Percentiles rank a stretch among this genome's conserved stretches.
phyloP scores from a whole-genome alignment of 306 rosid genomes.

The Biancaea sappan region DNA sequence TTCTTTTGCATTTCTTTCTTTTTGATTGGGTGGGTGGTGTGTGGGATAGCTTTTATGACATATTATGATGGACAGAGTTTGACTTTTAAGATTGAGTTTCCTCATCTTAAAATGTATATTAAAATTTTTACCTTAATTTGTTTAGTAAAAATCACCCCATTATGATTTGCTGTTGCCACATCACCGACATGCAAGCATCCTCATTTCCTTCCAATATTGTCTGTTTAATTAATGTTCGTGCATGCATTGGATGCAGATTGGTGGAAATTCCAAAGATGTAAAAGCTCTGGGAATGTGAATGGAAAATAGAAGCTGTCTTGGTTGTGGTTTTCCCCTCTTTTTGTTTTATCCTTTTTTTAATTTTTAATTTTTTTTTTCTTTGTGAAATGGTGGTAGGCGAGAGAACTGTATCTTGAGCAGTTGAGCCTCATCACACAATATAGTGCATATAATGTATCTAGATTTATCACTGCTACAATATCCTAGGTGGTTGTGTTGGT shows the following conservation, averaged over 20 bases:
- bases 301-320: slow-evolving; percentile 41
- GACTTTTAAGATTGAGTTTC: too few species aligned
- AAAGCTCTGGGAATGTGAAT: slow-evolving; percentile 48
- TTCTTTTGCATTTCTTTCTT: not conserved
- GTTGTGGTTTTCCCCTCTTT: slow-evolving; percentile 40
- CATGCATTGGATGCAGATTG: slow-evolving; percentile 43
- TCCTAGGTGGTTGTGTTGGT: slow-evolving; percentile 50
- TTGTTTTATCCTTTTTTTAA: slow-evolving; percentile 7
- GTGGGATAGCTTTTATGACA: too few species aligned
- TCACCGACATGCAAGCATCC: slow-evolving; percentile 14
- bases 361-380: slow-evolving; percentile 33
- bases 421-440: slow-evolving; percentile 37
- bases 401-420: slow-evolving; percentile 44
- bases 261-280: slow-evolving; percentile 45
- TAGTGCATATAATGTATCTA: slow-evolving; percentile 59
- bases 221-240: not conserved
- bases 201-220: not conserved
- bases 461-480: slow-evolving; percentile 37
- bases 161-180: slow-evolving; percentile 4
- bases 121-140: too few species aligned
- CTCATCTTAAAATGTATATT: too few species aligned
- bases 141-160: not conserved
- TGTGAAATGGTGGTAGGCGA: slow-evolving; percentile 44
- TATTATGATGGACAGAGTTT: too few species aligned
- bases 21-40: not conserved